These are phyloP conservation scores for Dillenia turbinata DNA, from an alignment of 164 flowering plant genomes.

Conservation along the genomic window DNA sequence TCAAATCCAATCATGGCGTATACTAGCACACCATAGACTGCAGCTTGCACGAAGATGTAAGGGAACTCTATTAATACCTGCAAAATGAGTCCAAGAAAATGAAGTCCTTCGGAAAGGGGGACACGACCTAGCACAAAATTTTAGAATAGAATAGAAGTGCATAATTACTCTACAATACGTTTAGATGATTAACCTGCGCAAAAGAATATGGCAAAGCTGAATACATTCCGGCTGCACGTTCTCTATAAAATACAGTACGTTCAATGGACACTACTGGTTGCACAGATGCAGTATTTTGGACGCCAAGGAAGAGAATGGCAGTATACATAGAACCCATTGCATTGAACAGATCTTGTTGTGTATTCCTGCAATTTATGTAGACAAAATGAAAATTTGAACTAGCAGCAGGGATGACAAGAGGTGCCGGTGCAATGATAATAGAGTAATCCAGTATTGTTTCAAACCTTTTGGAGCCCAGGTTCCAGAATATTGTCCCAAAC, in stretches of 20 bases:
- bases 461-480: constrained; percentile 34
- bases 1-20: constrained; percentile 43
- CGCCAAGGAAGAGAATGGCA: constrained; percentile 32
- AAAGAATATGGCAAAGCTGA: constrained; percentile 43
- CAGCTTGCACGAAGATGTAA: constrained; percentile 25
- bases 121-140: neutral
- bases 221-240: too few species aligned
- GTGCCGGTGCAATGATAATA: neutral
- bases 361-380: constrained; percentile 17
- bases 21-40: constrained; percentile 24
- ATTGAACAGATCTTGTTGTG: constrained; percentile 32
- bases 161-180: neutral
- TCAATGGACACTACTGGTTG: constrained; percentile 41
- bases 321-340: constrained; percentile 47
- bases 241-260: constrained; percentile 16
- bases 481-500: constrained; percentile 43
- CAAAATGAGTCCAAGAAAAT: neutral
- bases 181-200: constrained; percentile 11
- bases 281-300: constrained; percentile 31
- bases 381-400: neutral
- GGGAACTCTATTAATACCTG: constrained; percentile 46
- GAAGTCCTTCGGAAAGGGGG: neutral
- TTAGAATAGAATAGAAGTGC: neutral
- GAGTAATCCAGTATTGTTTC: neutral
- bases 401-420: neutral